Evolutionary conservation across 2,329 filamentous ascomycete genomes (phyloP), one percentile per base, ranked within the genome.

Genomic region (Talaromyces albobiverticillius): DNA sequence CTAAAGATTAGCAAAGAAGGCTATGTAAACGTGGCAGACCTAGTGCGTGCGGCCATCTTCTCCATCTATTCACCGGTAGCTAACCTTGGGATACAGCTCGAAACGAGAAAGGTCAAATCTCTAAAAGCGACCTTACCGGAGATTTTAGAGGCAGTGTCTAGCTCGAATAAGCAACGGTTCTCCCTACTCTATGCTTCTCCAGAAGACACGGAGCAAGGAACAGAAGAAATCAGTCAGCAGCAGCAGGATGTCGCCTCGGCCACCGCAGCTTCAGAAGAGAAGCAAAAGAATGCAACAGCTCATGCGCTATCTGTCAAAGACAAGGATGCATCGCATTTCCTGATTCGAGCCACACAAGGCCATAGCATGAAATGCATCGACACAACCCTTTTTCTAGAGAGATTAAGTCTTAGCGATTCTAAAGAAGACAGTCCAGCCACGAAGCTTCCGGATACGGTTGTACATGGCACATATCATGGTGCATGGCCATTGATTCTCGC

Each of bases 331-430:
- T 70, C 79, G 0, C 79, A 88, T 69, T 96, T 86, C 76, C 79
- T 95, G 29, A 96, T 99, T 73, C 90, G 94, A 64, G 94, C 94
- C 25, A 96, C 95, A 67, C 94, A 97, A 75, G 94, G 94, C 52
- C 94, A 97, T 76, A 90, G 84, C 63, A 89, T 99, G 67, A 84
- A 85, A 65, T 75, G 85, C 6, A 62, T 86, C 32, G 86, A 89
- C 25, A 84, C 84, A n/a, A 83, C 86, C 45, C 81, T 81, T 0
- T 80, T 95, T 2, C 82, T 96, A 3, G 80, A 78, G 18, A 85
- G 86, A 6, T 77, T 96, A 54, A 85, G 83, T 1, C 66, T 83
- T 1, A 46, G 25, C 16, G 31, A 32, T 23, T 26, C 16, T n/a
- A 25, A n/a, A 10, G 49, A 38, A 22, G 45, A 53, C 9, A 23